A percentile compares a stretch with the other conserved stretches of the same genome.
Conservation (phyloP, 2,329 filamentous ascomycete species). For the Cordyceps cateniannulata region DNA sequence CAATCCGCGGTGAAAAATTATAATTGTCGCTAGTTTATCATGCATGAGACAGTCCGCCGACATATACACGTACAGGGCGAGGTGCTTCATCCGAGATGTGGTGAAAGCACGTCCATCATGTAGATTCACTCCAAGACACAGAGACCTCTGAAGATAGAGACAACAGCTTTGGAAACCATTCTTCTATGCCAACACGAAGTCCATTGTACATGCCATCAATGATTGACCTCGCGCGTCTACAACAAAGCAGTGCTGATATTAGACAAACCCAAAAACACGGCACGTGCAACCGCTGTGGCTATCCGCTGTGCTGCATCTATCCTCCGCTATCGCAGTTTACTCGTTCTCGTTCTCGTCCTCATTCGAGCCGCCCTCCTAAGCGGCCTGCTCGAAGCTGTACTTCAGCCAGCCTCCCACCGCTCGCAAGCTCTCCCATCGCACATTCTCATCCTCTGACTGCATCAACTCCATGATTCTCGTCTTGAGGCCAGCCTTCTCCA, state of each 20-base stretch:
- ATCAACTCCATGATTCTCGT: conserved; percentile 87
- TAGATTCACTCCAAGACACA: neutral
- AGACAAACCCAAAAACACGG: conserved; percentile 7
- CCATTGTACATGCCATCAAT: conserved; percentile 3
- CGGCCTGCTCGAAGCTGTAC: conserved; percentile 51
- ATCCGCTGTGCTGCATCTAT: conserved; percentile 7
- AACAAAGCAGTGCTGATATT: conserved; percentile 3
- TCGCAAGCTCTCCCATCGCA: conserved; percentile 86
- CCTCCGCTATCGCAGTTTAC: neutral
- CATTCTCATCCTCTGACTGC: conserved; percentile 79
- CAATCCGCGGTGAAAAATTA: neutral
- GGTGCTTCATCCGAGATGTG: neutral
- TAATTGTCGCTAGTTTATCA: neutral
- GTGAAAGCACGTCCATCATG: neutral
- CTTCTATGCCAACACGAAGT: neutral
- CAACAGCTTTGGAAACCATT: neutral
- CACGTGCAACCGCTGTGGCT: conserved; percentile 5
- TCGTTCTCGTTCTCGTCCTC: conserved; percentile 1
- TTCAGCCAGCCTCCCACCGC: conserved; percentile 65
- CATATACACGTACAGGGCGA: neutral
- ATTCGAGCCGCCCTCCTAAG: conserved; percentile 11
- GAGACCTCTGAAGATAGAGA: too few species aligned
- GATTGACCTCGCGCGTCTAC: neutral
- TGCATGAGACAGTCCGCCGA: neutral
- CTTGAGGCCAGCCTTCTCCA: conserved; percentile 84